These are phyloP conservation scores for Saccharum hybrid DNA, from an alignment of 202 grass and related monocot genomes.

Conservation along the genomic window DNA sequence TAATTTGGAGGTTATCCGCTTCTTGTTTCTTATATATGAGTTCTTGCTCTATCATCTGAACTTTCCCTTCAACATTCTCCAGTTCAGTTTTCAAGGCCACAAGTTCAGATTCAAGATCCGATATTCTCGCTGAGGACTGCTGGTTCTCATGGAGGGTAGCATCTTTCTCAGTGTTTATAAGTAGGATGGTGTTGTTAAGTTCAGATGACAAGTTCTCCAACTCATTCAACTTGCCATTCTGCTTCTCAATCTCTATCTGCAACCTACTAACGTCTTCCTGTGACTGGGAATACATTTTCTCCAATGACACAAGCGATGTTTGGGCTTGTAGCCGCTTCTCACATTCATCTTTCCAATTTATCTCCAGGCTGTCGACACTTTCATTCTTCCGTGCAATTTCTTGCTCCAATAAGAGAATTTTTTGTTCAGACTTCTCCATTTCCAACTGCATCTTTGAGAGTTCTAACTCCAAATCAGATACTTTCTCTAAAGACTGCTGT, in stretches of 20 bases:
- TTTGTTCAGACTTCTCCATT: conserved; percentile 65
- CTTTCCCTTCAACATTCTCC: conserved; percentile 67
- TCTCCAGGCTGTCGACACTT: conserved; percentile 36
- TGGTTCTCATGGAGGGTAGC: conserved; percentile 46
- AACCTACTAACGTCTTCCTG: conserved; percentile 57
- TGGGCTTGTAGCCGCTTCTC: conserved; percentile 54
- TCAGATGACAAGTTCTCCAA: conserved; percentile 52
- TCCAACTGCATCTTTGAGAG: conserved; percentile 56
- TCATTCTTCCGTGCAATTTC: conserved; percentile 52
- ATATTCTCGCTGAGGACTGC: conserved; percentile 44
- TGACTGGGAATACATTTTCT: conserved; percentile 56
- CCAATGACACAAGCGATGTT: conserved; percentile 40
- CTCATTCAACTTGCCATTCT: conserved; percentile 65
- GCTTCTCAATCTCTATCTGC: conserved; percentile 64
- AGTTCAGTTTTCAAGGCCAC: conserved; percentile 59
- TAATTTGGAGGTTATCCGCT: conserved; percentile 50
- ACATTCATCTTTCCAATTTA: conserved; percentile 47
- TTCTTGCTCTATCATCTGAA: conserved; percentile 53
- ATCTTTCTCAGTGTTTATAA: conserved; percentile 55
- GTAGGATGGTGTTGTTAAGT: conserved; percentile 48
- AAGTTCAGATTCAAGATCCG: conserved; percentile 51
- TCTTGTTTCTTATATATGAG: conserved; percentile 51
- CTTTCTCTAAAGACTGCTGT: conserved; percentile 46
- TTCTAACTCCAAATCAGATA: conserved; percentile 53
- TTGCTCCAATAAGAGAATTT: conserved; percentile 57